These are phyloP conservation scores for Juglanconis sp. DNA, from an alignment of 2,329 filamentous ascomycete genomes.

Conservation along the genomic window DNA sequence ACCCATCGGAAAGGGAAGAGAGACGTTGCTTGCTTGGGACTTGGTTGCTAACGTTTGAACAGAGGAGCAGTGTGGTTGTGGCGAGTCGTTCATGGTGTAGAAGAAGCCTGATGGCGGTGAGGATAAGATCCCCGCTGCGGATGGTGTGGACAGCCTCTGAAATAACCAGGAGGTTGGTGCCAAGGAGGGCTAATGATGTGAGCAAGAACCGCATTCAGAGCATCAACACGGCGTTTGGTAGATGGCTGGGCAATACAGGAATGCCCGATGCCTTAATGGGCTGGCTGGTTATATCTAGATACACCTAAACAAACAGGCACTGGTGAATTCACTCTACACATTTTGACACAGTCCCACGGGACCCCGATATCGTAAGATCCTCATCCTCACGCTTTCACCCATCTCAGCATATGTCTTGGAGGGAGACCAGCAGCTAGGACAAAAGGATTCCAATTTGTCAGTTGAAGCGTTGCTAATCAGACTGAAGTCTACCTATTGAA, in stretches of 20 bases:
- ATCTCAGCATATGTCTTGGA: no score
- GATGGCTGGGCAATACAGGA: neutral
- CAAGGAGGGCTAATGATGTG: neutral
- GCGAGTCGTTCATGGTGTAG: conserved; percentile 90
- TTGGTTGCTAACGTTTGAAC: conserved; percentile 29
- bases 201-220: neutral
- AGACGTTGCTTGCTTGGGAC: neutral
- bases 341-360: neutral
- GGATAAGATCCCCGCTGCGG: neutral
- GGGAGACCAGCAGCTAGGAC: no score
- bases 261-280: neutral
- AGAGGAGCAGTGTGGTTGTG: conserved; percentile 96
- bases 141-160: no score
- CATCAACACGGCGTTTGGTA: conserved; percentile 12
- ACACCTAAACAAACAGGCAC: neutral
- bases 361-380: neutral
- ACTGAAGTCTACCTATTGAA: no score
- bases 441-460: no score
- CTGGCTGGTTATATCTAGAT: neutral
- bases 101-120: conserved; percentile 17
- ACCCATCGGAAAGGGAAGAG: neutral
- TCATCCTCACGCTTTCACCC: neutral
- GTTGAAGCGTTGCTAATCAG: no score
- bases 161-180: neutral
- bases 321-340: neutral